Evolutionary conservation across 2,329 filamentous ascomycete species (phyloP), one percentile per base, ranked within the genome.

Genomic region (Iodosphaeria phyllophila): DNA sequence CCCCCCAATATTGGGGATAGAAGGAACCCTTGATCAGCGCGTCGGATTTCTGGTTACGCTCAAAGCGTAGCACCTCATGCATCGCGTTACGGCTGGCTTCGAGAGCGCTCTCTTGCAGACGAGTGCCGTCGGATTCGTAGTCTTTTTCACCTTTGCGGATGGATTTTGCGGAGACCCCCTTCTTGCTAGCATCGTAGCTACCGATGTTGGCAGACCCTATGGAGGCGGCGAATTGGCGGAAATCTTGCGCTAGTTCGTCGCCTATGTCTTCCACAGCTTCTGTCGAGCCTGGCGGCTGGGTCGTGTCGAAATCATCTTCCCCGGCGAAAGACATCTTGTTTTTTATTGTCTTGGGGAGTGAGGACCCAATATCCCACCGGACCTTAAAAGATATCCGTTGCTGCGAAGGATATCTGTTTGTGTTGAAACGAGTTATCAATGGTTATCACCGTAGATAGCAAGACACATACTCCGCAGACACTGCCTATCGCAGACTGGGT

Each of bases 141-240:
- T 98, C 89, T 50, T 98, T 98, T 47, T 92, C 83, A 31, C 89
- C 89, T 34, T 83, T 80, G 35, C 86, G 83, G 18, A 92, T 82
- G 8, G 84, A 64, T 37, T 70, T 68, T 25, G 58, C 48, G 6
- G 60, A 61, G 21, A 60, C 48, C 23, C 23, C 37, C 37, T 19
- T 35, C 30, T 20, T 33, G 32, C 32, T 28, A 38, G 8, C 24
- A 20, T 21, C 16, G 13, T 22, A 9, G 6, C 20, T 9, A 9
- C 16, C 9, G 16, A 13, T 13, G 18, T 13, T 20, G 28, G 11
- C 17, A 19, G 21, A 23, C n/a, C 16, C 25, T 32, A 61, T 58
- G 32, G 64, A 49, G 16, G 60, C 52, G 4, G 55, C 53, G 33
- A 73, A 72, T 32, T 84, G 74, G 34, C 78, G 74, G 48, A 86